phyloP scores from a whole-genome alignment of 352 stramenopile species.

The Blastocystis sp. region DNA sequence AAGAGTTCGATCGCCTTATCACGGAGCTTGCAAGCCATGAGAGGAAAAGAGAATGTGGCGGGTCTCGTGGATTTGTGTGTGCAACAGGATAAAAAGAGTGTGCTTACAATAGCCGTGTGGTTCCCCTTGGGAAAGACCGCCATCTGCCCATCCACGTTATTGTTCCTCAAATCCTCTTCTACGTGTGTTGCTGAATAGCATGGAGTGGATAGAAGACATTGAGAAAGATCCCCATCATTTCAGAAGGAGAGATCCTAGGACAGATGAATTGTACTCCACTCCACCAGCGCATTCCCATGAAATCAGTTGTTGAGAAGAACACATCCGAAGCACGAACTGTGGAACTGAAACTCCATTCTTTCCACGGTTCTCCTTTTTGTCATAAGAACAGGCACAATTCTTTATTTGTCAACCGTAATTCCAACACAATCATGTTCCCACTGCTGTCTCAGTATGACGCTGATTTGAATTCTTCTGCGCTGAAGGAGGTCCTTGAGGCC shows the following conservation, averaged over 20 bases:
- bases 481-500: constrained; percentile 1
- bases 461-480: constrained; percentile 12
- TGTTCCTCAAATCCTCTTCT: background rate
- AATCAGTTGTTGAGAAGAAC: too few relatives aligned
- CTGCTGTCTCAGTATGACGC: constrained; percentile 14
- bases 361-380: constrained; percentile 29
- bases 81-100: too few relatives aligned
- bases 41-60: background rate
- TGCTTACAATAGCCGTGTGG: too few relatives aligned
- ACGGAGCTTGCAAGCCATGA: constrained; percentile 35
- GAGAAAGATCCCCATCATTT: constrained; percentile 14
- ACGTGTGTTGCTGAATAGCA: background rate
- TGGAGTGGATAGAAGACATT: background rate
- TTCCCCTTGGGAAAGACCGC: background rate
- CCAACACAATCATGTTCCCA: constrained; percentile 19
- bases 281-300: background rate
- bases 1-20: constrained; percentile 30
- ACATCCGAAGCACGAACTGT: too few relatives aligned
- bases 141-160: background rate
- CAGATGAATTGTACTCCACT: background rate
- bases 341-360: background rate
- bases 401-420: background rate
- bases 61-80: background rate
- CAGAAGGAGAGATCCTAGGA: background rate
- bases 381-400: background rate